phyloP scores from a whole-genome alignment of 73 alveolate genomes.

The Paramecium pentaurelia region DNA sequence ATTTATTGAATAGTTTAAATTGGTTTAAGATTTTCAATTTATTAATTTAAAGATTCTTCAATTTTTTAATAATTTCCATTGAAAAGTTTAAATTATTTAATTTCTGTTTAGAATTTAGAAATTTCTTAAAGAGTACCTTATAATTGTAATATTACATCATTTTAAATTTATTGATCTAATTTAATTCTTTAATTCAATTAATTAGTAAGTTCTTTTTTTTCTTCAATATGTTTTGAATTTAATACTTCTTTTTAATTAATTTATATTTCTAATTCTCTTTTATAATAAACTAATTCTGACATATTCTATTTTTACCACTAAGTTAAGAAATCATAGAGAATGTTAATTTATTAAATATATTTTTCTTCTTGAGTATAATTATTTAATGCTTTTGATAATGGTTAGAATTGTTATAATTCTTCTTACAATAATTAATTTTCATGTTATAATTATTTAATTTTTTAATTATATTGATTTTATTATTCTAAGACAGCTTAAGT shows the following conservation, averaged over 20 bases:
- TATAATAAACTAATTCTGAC: constrained; percentile 26
- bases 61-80: neutral
- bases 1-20: neutral
- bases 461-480: neutral
- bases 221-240: neutral
- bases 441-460: neutral
- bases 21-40: neutral
- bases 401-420: neutral
- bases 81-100: neutral
- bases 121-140: neutral
- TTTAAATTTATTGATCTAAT: neutral
- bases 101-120: neutral
- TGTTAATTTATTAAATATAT: neutral
- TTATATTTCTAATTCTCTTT: neutral
- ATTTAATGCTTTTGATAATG: neutral
- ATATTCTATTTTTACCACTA: neutral
- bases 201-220: neutral
- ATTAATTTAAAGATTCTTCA: neutral
- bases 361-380: constrained; percentile 34
- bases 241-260: neutral
- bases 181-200: neutral
- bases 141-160: constrained; percentile 1
- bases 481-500: neutral
- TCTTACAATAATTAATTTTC: neutral
- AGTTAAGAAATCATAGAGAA: neutral